phyloP scores from a whole-genome alignment of 768 basidiomycete species.

The Cubamyces lactineus region DNA sequence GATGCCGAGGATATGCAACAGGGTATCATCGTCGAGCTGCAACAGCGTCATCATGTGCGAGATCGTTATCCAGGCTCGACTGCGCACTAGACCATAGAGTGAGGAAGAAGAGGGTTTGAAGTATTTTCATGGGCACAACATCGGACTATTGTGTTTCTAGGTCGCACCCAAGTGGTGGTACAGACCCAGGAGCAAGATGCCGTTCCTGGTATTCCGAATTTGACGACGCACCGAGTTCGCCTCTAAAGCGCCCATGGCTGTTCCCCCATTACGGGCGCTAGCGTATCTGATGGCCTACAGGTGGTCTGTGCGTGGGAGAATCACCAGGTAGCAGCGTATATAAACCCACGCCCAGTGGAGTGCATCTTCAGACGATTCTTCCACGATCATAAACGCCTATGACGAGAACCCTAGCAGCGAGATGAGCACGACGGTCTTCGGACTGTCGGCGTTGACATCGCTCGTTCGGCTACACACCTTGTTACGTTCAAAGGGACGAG shows the following conservation, averaged over 20 bases:
- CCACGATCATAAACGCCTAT: slow-evolving; percentile 38
- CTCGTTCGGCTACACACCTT: slow-evolving; percentile 66
- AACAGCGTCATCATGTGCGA: not conserved
- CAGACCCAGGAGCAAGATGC: too few species aligned
- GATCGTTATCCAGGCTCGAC: too few species aligned
- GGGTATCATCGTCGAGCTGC: slow-evolving; percentile 42
- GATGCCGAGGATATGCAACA: slow-evolving; percentile 40
- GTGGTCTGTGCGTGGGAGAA: slow-evolving; percentile 21
- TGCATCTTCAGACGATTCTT: slow-evolving; percentile 29
- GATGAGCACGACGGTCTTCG: slow-evolving; percentile 52
- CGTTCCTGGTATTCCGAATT: too few species aligned
- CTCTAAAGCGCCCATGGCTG: too few species aligned
- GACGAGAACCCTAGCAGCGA: slow-evolving; percentile 60
- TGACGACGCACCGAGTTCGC: too few species aligned
- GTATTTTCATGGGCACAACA: too few species aligned
- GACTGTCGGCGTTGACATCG: slow-evolving; percentile 59
- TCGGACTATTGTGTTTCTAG: too few species aligned
- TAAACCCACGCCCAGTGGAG: not conserved
- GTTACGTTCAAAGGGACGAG: slow-evolving; percentile 66
- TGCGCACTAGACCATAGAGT: too few species aligned
- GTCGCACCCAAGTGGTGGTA: too few species aligned
- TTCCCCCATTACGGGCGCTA: not conserved
- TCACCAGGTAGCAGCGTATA: not conserved
- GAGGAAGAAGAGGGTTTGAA: too few species aligned
- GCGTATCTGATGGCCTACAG: not conserved